Base-by-base conservation (phyloP, 1,139 yeast species). In the Spathaspora sp. region DNA sequence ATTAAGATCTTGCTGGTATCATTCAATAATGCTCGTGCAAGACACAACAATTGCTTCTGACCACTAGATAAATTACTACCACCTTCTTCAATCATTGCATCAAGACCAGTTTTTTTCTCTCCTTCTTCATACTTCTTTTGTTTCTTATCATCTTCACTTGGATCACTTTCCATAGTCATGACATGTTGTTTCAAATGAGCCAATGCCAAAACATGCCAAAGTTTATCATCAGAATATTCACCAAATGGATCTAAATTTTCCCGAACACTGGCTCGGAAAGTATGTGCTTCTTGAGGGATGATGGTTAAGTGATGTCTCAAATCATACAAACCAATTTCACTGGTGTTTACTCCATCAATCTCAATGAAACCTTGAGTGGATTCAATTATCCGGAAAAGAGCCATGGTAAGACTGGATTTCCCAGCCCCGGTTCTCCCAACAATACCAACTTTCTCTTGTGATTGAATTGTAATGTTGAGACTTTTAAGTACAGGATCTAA, bases 61-160 rank as follows among this genome's bases (percentile, higher is more conserved):
- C 96, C 95, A 42, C 82, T 82, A 0, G 93, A 85, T 46, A 88
- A 68, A 58, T 87, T 88, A 23, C 83, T 70, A 0, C 95, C 95
- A 42, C 89, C 85, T 59, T 86, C 95, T 31, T 74, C 68, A 6
- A 87, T 72, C 42, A 66, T 63, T 16, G 80, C 72, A 8, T 72
- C 72, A 26, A 81, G 63, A 39, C 68, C 67, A 8, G 38, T 31
- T 15, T 60, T 57, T 3, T 59, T 60, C 7, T 53, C 59, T 4
- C 63, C 67, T 31, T 60, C 59, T 36, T 64, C 65, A 9, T 63
- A 56, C 47, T 77, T 38, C 47, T 45, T 43, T 2, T 41, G 29
- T 17, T 47, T 47, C 44, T 52, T 52, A 36, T 64, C 65, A 2
- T 50, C 55, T 26, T 52, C 51, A 25, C 49, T 49, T 9, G 50